phyloP scores from a whole-genome alignment of 495 filamentous ascomycete genomes.

The Clohesyomyces aquaticus region DNA sequence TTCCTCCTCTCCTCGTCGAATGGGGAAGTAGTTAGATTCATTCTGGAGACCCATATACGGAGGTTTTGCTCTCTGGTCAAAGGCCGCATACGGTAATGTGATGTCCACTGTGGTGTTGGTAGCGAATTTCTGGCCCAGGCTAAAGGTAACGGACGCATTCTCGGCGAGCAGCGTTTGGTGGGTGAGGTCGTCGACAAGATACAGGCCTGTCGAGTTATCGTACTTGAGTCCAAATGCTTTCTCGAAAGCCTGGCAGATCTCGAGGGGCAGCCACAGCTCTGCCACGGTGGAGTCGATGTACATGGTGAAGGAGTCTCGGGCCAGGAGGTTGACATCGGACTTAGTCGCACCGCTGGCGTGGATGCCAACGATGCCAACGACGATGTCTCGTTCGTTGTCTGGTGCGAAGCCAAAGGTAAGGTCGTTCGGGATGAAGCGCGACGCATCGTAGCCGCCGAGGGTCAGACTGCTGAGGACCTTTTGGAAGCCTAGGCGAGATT shows the following conservation, averaged over 20 bases:
- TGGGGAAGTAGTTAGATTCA: constrained; percentile 56
- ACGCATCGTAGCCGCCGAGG: constrained; percentile 61
- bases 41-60: constrained; percentile 43
- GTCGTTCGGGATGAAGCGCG: constrained; percentile 55
- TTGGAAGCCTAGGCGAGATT: constrained; percentile 48
- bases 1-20: constrained; percentile 54
- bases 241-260: constrained; percentile 60
- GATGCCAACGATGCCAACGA: constrained; percentile 56
- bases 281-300: constrained; percentile 60
- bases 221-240: constrained; percentile 55
- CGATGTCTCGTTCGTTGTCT: constrained; percentile 55
- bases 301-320: constrained; percentile 27
- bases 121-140: constrained; percentile 49
- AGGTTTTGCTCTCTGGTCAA: constrained; percentile 53
- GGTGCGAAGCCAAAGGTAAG: constrained; percentile 55
- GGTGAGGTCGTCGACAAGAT: constrained; percentile 54
- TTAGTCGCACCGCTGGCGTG: constrained; percentile 32
- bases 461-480: constrained; percentile 58
- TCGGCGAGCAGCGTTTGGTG: constrained; percentile 51
- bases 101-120: constrained; percentile 54
- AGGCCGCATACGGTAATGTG: constrained; percentile 57
- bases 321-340: constrained; percentile 34
- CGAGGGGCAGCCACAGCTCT: constrained; percentile 59
- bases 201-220: constrained; percentile 52
- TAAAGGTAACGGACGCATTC: constrained; percentile 58